Percentiles rank a stretch among this genome's conserved stretches.
phyloP scores from a whole-genome alignment of 1,284 basidiomycete species.

The Phlebopus sp. region DNA sequence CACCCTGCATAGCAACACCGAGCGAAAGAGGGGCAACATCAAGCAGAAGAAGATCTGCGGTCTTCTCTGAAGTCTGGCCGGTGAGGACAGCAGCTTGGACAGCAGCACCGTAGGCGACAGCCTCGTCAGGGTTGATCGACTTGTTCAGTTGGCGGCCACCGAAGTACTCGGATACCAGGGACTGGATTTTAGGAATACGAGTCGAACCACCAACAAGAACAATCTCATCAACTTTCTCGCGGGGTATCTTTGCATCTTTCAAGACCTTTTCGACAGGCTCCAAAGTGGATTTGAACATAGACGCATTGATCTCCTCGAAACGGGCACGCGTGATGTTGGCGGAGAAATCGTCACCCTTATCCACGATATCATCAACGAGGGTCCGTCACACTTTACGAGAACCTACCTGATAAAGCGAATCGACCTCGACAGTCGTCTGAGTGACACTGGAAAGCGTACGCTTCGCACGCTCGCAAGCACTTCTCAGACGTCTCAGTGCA shows the following conservation, averaged over 20 bases:
- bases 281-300: slow-evolving; percentile 93
- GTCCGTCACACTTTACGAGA: neutral
- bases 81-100: slow-evolving; percentile 97
- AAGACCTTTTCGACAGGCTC: slow-evolving; percentile 99
- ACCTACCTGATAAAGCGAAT: slow-evolving; percentile 91
- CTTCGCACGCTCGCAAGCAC: slow-evolving; percentile 99
- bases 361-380: slow-evolving; percentile 10
- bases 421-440: slow-evolving; percentile 98
- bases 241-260: slow-evolving; percentile 97
- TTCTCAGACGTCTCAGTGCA: slow-evolving; percentile 92
- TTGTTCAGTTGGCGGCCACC: slow-evolving; percentile 98
- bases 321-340: slow-evolving; percentile 97
- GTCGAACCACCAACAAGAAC: slow-evolving; percentile 99
- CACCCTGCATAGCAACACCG: slow-evolving; percentile 98
- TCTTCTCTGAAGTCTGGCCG: slow-evolving; percentile 95
- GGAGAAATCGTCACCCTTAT: slow-evolving; percentile 87
- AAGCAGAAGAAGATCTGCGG: slow-evolving; percentile 90
- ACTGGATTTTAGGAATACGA: slow-evolving; percentile 99
- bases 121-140: slow-evolving; percentile 96
- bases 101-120: slow-evolving; percentile 94
- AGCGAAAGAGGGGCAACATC: slow-evolving; percentile 95
- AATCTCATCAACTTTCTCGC: slow-evolving; percentile 98
- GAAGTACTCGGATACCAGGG: slow-evolving; percentile 97
- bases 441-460: slow-evolving; percentile 96
- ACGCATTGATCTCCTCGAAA: slow-evolving; percentile 98